A percentile compares a stretch with the other conserved stretches of the same genome.
Evolutionary conservation across 2,329 filamentous ascomycete species (phyloP).

Genomic region (Cadophora luteo-olivacea): DNA sequence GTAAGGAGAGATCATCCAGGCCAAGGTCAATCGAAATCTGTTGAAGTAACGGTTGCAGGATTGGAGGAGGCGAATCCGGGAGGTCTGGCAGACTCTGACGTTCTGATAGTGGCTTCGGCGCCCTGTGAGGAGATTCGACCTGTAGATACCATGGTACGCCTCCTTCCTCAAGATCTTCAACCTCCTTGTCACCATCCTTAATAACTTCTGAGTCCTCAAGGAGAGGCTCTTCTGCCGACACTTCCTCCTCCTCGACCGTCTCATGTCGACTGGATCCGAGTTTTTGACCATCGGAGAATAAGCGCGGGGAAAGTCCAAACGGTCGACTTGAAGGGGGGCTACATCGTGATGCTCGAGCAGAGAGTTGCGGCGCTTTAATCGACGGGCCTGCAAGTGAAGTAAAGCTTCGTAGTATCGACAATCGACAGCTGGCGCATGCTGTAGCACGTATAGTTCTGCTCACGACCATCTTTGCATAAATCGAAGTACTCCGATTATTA

Average conservation of each 20-base stretch:
- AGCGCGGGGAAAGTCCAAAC: constrained; percentile 29
- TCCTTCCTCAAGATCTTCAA: constrained; percentile 25
- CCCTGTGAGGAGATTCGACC: constrained; percentile 57
- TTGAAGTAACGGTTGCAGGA: constrained; percentile 75
- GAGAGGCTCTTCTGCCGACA: constrained; percentile 4
- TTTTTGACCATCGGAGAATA: constrained; percentile 17
- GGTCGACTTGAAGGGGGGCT: constrained; percentile 20
- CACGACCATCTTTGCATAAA: constrained; percentile 37
- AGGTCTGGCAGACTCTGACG: constrained; percentile 66
- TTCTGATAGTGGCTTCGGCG: constrained; percentile 51
- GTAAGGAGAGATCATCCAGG: constrained; percentile 78
- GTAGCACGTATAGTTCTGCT: constrained; percentile 40
- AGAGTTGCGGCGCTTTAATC: constrained; percentile 28
- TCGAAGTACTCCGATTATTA: background rate
- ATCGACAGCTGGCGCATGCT: constrained; percentile 43
- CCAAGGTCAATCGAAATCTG: constrained; percentile 86
- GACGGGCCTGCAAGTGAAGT: constrained; percentile 35
- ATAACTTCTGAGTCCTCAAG: constrained; percentile 18
- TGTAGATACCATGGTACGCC: constrained; percentile 83
- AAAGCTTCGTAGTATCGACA: constrained; percentile 40
- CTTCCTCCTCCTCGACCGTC: constrained; percentile 8
- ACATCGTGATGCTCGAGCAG: constrained; percentile 23
- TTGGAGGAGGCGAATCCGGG: constrained; percentile 65
- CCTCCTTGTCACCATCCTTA: constrained; percentile 30
- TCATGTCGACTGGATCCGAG: constrained; percentile 6